Base-by-base conservation (phyloP, 1,139 yeast genomes). In the Zygosaccharomyces pseudobailii region DNA sequence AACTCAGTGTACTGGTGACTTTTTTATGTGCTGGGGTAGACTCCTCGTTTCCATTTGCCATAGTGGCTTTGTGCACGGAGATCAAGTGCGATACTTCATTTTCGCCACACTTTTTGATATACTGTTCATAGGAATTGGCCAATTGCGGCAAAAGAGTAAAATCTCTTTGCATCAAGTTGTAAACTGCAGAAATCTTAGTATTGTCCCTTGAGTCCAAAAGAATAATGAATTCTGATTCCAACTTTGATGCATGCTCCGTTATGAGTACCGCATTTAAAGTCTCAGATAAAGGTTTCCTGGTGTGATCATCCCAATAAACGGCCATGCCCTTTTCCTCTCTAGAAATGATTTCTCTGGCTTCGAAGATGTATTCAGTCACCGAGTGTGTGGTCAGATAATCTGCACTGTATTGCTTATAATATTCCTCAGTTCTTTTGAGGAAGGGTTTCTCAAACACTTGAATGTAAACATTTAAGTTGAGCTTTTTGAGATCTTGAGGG, bases 321-420 rank as follows among this genome's bases (percentile, higher is more conserved):
- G 82, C 84, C 51, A 92, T 82, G 43, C 95, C 76, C 42, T 82
- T 78, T 49, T 84, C 79, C 68, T 92, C 98, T 65, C 89, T 96
- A 34, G 79, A 78, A 42, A 92, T 79, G 54, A 97, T 76, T 40
- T 79, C 75, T 59, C 87, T 90, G 43, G 96, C 95, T 66, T 85
- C 87, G 55, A 79, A 81, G 80, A 92, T 84, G 69, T 92, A 92
- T 62, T 88, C 96, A 34, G 90, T 92, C 43, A 90, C 95, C 57
- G 89, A 85, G 65, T 88, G 86, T 36, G 79, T 78, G 4, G 77
- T 69, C 54, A 92, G 72, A 63, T 82, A 89, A 43, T 74, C 74
- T 21, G 73, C 71, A 42, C 95, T 82, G 67, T 90, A 97, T 42
- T 72, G 72, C 35, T 73, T 70, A 67, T 90, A 92, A 66, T 85